Percentiles rank a stretch among this genome's conserved stretches.
Conservation (phyloP, 345 rosid species). For the Bruguiera sexangula region DNA sequence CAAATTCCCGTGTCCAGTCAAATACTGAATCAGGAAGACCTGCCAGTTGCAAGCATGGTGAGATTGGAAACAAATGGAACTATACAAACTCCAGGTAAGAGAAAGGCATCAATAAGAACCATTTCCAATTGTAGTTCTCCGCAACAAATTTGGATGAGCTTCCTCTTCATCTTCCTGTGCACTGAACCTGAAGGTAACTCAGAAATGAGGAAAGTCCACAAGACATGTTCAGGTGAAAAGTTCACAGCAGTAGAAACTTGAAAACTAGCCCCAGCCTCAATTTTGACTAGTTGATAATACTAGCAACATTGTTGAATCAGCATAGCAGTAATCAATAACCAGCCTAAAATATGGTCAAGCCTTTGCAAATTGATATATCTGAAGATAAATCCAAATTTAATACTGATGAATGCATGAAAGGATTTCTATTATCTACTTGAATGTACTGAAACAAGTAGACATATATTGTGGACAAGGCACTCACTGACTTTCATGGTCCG, state of each 20-base stretch:
- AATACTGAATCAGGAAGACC: conserved; percentile 81
- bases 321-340: neutral
- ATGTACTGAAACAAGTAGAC: conserved; percentile 8
- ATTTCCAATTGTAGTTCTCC: conserved; percentile 96
- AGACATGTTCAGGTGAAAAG: neutral
- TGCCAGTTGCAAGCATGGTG: conserved; percentile 34
- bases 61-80: conserved; percentile 20
- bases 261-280: conserved; percentile 2
- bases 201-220: neutral
- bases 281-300: neutral
- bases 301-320: neutral
- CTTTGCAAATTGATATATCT: neutral
- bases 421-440: conserved; percentile 5
- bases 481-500: conserved; percentile 98
- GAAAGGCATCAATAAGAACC: conserved; percentile 43
- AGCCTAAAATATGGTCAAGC: neutral
- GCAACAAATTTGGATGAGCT: conserved; percentile 45
- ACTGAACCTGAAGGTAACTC: conserved; percentile 53
- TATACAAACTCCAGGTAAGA: conserved; percentile 18
- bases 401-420: neutral
- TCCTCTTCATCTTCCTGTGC: conserved; percentile 91
- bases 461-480: conserved; percentile 35
- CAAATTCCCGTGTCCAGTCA: conserved; percentile 91
- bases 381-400: neutral
- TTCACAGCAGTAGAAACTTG: neutral